Evolutionary conservation across 768 basidiomycete genomes (phyloP).

Genomic region (Trichaptum fuscoviolaceum): DNA sequence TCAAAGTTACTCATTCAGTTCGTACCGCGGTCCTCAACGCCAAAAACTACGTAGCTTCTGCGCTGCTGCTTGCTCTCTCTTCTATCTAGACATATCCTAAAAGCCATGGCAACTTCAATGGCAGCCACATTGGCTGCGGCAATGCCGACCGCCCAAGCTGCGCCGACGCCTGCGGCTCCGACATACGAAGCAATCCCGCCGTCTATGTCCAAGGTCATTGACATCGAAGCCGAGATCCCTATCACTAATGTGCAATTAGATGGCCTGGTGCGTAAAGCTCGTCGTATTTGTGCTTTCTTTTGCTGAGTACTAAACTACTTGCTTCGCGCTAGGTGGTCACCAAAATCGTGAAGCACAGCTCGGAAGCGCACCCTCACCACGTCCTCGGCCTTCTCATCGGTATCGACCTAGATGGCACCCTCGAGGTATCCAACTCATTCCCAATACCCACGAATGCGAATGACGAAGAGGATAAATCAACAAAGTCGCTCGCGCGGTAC

Average conservation of each 20-base stretch:
- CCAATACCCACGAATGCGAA: conserved; percentile 66
- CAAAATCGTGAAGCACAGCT: conserved; percentile 90
- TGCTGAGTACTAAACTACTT: conserved; percentile 6
- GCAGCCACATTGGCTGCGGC: conserved; percentile 89
- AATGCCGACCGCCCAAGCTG: conserved; percentile 53
- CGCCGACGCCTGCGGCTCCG: conserved; percentile 56
- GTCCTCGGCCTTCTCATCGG: conserved; percentile 86
- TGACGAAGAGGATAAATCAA: conserved; percentile 80
- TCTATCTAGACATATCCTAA: not conserved
- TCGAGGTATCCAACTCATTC: conserved; percentile 91
- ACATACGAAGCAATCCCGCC: conserved; percentile 85
- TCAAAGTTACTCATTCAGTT: not conserved
- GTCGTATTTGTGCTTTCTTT: conserved; percentile 1
- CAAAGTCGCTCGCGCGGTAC: conserved; percentile 78
- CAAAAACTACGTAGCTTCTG: not conserved
- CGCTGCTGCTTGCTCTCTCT: not conserved
- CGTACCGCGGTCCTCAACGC: not conserved
- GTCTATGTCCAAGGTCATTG: conserved; percentile 88
- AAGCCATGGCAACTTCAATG: conserved; percentile 73
- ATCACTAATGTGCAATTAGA: conserved; percentile 78
- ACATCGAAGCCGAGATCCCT: conserved; percentile 87
- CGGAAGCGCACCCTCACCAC: conserved; percentile 66
- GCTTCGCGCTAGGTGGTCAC: conserved; percentile 62
- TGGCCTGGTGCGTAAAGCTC: conserved; percentile 59
- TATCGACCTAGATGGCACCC: conserved; percentile 84